Evolutionary conservation across 495 filamentous ascomycete species (phyloP).

Genomic region (Annulohypoxylon bovei): DNA sequence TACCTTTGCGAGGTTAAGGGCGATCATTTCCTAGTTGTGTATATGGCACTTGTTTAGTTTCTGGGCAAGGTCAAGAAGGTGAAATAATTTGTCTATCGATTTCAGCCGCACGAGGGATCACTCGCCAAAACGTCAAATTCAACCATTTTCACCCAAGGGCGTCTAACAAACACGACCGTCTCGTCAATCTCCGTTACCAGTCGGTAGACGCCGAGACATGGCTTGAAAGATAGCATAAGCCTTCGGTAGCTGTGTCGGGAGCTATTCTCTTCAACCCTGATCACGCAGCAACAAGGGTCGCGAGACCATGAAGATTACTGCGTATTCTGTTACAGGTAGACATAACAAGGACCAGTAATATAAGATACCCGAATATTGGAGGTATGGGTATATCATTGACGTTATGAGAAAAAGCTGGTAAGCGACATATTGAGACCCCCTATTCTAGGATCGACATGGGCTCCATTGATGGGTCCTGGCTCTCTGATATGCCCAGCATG

Average conservation of each 20-base stretch:
- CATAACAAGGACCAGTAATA: neutral
- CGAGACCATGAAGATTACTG: conserved; percentile 9
- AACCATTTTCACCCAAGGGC: neutral
- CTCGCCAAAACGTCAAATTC: neutral
- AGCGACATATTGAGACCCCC: conserved; percentile 10
- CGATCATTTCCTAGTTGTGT: conserved; percentile 11
- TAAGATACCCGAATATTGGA: neutral
- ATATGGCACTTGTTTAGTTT: conserved; percentile 17
- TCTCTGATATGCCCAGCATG: conserved; percentile 19
- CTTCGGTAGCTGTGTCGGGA: conserved; percentile 1
- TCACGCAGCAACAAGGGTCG: conserved; percentile 6
- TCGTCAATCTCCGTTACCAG: neutral
- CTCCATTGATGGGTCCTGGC: conserved; percentile 8
- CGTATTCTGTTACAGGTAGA: neutral
- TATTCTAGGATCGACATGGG: conserved; percentile 15
- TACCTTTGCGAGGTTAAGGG: conserved; percentile 26
- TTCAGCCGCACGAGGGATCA: conserved; percentile 34
- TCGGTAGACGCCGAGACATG: conserved; percentile 25
- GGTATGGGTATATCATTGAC: neutral
- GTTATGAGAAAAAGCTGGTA: neutral
- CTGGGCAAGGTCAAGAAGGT: conserved; percentile 6
- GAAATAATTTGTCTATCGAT: conserved; percentile 16
- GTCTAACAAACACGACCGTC: neutral
- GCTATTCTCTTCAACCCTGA: conserved; percentile 25
- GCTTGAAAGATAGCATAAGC: neutral